Conservation (phyloP, 2,329 filamentous ascomycete genomes). For the Verticillium nubilum region DNA sequence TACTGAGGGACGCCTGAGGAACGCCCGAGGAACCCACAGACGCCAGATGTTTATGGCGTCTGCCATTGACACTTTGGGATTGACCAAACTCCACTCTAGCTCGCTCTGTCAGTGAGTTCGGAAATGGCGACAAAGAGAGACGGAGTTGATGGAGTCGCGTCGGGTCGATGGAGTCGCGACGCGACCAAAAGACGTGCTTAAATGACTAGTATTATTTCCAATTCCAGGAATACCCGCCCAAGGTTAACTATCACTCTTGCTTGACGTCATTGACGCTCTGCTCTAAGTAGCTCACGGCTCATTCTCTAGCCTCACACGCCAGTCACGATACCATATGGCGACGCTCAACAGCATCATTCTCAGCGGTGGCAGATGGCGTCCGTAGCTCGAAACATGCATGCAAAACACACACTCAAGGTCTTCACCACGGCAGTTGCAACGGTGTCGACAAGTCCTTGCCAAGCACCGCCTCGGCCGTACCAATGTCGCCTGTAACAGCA, state of each 20-base stretch:
- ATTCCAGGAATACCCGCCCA: background rate
- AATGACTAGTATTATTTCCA: background rate
- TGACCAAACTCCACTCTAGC: too few relatives aligned
- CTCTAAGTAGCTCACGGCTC: background rate
- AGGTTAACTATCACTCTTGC: background rate
- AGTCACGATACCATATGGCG: too few relatives aligned
- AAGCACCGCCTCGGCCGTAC: slow-evolving; percentile 59
- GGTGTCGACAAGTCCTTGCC: slow-evolving; percentile 58
- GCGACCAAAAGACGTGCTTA: background rate
- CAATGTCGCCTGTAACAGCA: slow-evolving; percentile 51
- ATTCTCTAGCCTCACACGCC: too few relatives aligned
- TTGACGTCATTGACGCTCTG: background rate
- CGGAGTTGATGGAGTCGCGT: background rate
- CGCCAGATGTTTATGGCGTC: background rate
- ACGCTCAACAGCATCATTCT: background rate
- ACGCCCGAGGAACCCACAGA: background rate
- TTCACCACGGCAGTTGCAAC: slow-evolving; percentile 62
- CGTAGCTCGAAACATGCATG: too few relatives aligned
- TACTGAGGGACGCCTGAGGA: too few relatives aligned
- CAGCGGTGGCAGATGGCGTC: background rate
- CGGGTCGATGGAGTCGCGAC: background rate
- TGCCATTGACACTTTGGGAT: background rate
- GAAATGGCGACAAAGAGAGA: background rate
- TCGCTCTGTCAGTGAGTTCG: background rate
- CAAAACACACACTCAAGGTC: background rate